Percentiles rank a stretch among this genome's conserved stretches.
These are phyloP conservation scores for Calycina herbarum DNA, from an alignment of 2,329 filamentous ascomycete genomes.

Conservation along the genomic window DNA sequence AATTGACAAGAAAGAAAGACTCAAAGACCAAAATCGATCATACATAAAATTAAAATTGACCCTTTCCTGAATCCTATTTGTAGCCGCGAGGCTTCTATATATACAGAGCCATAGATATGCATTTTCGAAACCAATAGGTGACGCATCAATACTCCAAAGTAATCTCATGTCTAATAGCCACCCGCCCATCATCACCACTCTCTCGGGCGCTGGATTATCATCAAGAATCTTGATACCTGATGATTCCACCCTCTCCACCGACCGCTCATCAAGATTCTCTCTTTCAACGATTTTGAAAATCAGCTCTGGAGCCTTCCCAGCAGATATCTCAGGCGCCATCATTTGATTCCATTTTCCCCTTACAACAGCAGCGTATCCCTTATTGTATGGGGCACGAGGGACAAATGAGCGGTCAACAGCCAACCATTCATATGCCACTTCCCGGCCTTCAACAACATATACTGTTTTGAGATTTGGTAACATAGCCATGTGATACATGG, in stretches of 20 bases:
- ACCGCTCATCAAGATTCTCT: background rate
- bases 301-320: background rate
- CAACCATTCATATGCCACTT: background rate
- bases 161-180: background rate
- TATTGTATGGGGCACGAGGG: background rate
- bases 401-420: background rate
- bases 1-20: no score
- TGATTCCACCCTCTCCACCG: background rate
- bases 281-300: background rate
- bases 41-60: background rate
- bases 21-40: no score
- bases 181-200: background rate
- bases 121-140: no score
- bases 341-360: background rate
- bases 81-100: background rate
- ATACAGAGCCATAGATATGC: no score
- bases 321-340: background rate
- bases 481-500: background rate
- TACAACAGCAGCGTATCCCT: background rate
- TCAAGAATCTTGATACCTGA: background rate
- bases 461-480: background rate
- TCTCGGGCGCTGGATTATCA: background rate
- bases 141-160: background rate
- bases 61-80: background rate
- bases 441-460: background rate